Percentiles rank a stretch among this genome's conserved stretches.
phyloP scores from a whole-genome alignment of 2,329 filamentous ascomycete species.

The Colletotrichum liaoningense region DNA sequence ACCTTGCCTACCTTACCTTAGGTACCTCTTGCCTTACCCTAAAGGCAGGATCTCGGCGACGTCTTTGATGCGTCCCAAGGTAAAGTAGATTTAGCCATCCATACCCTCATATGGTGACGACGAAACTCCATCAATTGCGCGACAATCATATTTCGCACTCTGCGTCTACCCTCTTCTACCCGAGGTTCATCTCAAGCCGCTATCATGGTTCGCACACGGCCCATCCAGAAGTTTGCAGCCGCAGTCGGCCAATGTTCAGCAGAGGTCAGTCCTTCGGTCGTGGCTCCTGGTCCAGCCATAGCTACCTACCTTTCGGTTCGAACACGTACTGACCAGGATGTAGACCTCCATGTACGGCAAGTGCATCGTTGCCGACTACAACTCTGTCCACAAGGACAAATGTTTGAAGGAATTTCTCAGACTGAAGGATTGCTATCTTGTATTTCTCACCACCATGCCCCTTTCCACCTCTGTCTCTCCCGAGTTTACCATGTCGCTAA shows the following conservation, averaged over 20 bases:
- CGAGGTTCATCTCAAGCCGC: neutral
- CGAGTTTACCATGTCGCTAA: constrained; percentile 7
- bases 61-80: too few species aligned
- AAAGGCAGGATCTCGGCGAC: too few species aligned
- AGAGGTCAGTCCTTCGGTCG: constrained; percentile 54
- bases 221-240: constrained; percentile 66
- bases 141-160: neutral
- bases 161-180: neutral
- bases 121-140: neutral
- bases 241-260: constrained; percentile 66
- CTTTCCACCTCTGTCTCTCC: neutral
- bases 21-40: too few species aligned
- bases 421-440: constrained; percentile 89
- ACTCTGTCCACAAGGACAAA: constrained; percentile 90
- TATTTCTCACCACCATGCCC: constrained; percentile 53
- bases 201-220: constrained; percentile 50
- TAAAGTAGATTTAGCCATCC: neutral
- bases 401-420: constrained; percentile 86
- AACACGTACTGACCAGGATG: neutral
- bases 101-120: neutral
- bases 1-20: too few species aligned
- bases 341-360: constrained; percentile 90
- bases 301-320: neutral
- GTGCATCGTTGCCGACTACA: constrained; percentile 92
- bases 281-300: neutral